A percentile compares a stretch with the other conserved stretches of the same genome.
Conservation (phyloP, 176 grass and related monocot species). For the Oryza glumipatula region DNA sequence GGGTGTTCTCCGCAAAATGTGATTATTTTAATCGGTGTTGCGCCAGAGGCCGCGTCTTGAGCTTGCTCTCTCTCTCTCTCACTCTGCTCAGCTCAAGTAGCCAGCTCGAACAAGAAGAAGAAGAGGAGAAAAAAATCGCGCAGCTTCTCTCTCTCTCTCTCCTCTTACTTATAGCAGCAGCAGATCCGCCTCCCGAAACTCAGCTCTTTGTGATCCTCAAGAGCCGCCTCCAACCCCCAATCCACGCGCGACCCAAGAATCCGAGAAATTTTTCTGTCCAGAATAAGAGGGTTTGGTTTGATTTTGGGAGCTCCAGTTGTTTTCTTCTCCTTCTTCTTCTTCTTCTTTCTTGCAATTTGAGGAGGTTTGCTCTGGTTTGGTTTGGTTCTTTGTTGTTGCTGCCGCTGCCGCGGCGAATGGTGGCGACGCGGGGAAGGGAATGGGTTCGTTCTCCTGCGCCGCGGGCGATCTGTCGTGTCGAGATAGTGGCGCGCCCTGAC, state of each 20-base stretch:
- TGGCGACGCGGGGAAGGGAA: not conserved
- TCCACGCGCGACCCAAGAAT: conserved; percentile 27
- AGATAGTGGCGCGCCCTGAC: conserved; percentile 7
- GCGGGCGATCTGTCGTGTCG: conserved; percentile 35
- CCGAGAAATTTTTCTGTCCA: not conserved
- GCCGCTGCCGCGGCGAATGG: conserved; percentile 11
- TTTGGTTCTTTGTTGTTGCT: not conserved
- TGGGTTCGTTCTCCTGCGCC: not conserved
- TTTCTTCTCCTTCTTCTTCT: not conserved
- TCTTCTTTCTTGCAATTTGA: not conserved
- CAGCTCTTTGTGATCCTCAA: conserved; percentile 25
- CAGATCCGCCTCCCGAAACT: conserved; percentile 21
- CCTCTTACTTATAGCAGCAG: conserved; percentile 12
- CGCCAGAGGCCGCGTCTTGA: not conserved
- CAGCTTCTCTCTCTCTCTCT: not conserved
- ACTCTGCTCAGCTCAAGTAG: not conserved
- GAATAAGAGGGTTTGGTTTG: not conserved
- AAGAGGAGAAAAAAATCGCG: not conserved
- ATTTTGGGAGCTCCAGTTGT: not conserved
- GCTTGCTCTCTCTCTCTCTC: not conserved
- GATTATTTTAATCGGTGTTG: conserved; percentile 33
- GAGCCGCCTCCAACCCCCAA: not conserved
- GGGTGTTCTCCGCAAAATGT: not conserved
- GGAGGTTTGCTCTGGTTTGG: not conserved
- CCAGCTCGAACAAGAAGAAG: not conserved